Evolutionary conservation across 768 basidiomycete genomes (phyloP).

Genomic region (Rubroboletus pulcherrimus): DNA sequence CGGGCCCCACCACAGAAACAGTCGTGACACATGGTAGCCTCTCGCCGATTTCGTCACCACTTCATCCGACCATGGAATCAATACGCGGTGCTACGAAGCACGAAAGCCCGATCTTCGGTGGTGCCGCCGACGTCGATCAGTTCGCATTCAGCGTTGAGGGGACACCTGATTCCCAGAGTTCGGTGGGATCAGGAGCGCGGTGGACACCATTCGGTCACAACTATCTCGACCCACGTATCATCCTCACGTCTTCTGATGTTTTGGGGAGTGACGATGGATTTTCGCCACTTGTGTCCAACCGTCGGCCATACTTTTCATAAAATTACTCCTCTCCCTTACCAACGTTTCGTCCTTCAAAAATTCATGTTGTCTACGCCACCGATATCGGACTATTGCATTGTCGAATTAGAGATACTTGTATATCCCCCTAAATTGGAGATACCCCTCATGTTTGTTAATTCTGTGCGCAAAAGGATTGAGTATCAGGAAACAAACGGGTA

Average conservation of each 20-base stretch:
- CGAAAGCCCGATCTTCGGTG: slow-evolving; percentile 42
- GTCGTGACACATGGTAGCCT: slow-evolving; percentile 41
- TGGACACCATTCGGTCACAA: slow-evolving; percentile 33
- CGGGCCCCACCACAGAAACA: slow-evolving; percentile 44
- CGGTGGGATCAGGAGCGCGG: slow-evolving; percentile 12
- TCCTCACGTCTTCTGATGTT: slow-evolving; percentile 29
- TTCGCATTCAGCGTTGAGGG: slow-evolving; percentile 43
- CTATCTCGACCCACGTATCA: slow-evolving; percentile 29
- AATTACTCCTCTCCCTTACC: background rate
- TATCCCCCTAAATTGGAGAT: slow-evolving; percentile 21
- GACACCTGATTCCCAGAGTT: slow-evolving; percentile 9
- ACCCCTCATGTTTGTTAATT: slow-evolving; percentile 15
- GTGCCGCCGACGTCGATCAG: slow-evolving; percentile 47
- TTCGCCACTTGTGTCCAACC: slow-evolving; percentile 44
- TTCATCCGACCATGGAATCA: slow-evolving; percentile 22
- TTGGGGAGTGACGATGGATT: slow-evolving; percentile 38
- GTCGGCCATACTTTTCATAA: slow-evolving; percentile 33
- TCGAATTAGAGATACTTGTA: slow-evolving; percentile 17
- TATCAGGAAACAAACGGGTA: background rate
- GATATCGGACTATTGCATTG: slow-evolving; percentile 12
- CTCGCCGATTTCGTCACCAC: slow-evolving; percentile 28
- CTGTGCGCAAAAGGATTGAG: background rate
- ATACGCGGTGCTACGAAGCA: slow-evolving; percentile 37
- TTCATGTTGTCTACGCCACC: slow-evolving; percentile 2
- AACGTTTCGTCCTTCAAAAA: background rate